A percentile compares a stretch with the other conserved stretches of the same genome.
phyloP scores from a whole-genome alignment of 106 monocot species.

The Acanthochlamys bracteata region DNA sequence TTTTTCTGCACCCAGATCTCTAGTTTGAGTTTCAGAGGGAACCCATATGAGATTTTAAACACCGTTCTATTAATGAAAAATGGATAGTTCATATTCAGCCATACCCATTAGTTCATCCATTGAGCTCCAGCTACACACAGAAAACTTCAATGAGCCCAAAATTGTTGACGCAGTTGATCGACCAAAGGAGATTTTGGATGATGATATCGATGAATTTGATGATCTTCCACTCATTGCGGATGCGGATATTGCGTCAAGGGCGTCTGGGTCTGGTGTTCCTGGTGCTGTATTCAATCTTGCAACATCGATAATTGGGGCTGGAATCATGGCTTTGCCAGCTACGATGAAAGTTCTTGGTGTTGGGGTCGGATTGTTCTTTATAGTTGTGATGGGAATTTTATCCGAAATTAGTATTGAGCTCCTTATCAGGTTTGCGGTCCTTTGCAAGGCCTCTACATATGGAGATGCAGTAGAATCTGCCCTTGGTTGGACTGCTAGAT shows the following conservation, averaged over 20 bases:
- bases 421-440: conserved; percentile 49
- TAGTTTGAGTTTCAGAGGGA: no score
- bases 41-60: neutral
- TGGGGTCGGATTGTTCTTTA: conserved; percentile 31
- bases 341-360: conserved; percentile 86
- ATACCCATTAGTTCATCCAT: conserved; percentile 24
- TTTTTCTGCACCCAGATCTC: no score
- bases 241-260: neutral
- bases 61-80: neutral
- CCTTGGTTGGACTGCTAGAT: conserved; percentile 34
- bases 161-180: neutral
- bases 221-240: conserved; percentile 41
- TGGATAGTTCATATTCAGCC: conserved; percentile 31
- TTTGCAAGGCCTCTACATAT: conserved; percentile 45
- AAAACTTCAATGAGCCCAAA: neutral
- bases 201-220: conserved; percentile 25
- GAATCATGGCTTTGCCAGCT: conserved; percentile 91
- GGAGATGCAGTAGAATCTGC: conserved; percentile 62
- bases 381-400: conserved; percentile 60
- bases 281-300: conserved; percentile 89
- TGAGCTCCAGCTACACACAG: conserved; percentile 30
- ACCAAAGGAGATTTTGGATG: conserved; percentile 6
- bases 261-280: conserved; percentile 38
- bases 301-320: conserved; percentile 83
- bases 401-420: conserved; percentile 85